Base-by-base conservation (phyloP, 352 stramenopile species). In the Globisporangium lucens region DNA sequence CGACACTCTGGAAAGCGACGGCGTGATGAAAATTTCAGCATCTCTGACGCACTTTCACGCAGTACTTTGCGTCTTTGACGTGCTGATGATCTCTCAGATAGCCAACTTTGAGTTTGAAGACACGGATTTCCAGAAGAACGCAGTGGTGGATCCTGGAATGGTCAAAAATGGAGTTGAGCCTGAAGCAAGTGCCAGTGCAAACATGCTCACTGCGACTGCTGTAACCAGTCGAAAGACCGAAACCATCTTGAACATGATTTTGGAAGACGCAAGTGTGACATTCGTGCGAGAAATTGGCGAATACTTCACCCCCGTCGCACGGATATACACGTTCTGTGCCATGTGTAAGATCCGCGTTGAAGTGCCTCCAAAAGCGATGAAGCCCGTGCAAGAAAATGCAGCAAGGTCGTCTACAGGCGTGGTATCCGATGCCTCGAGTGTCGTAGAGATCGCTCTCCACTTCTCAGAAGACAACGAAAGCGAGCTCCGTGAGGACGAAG, bases 261-360 rank as follows among this genome's bases (percentile, higher is more conserved):
- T 93, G 3, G 81, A 91, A 72, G 82, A 93, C 58, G 81, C 73
- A 10, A 91, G 83, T 33, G 67, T 89, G 30, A 92, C 85, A 20
- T 79, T 92, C 52, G 82, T 94, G 56, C 80, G 80, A 0, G 83
- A 94, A 67, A 89, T 89, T 36, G 83, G 83, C 12, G 82, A 85
- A 41, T 89, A 91, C 47, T 90, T 94, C 46, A 86, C 81, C 0
- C 85, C 85, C 0, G 74, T 94, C 2, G 80, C 77, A 3, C 77
- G 85, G 0, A 63, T 91, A 0, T 90, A 92, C 69, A 85, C 78
- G 0, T 90, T 80, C 49, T 85, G 78, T 15, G 75, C 79, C 3
- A 87, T 92, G 73, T 91, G 85, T 69, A 82, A 91, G 27, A 68
- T 89, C 12, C 75, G 72, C 12, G 70, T 82, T 9, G 75, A 88